Evolutionary conservation across 768 basidiomycete species (phyloP), one percentile per base, ranked within the genome.

Genomic region (Trametes cubensis): DNA sequence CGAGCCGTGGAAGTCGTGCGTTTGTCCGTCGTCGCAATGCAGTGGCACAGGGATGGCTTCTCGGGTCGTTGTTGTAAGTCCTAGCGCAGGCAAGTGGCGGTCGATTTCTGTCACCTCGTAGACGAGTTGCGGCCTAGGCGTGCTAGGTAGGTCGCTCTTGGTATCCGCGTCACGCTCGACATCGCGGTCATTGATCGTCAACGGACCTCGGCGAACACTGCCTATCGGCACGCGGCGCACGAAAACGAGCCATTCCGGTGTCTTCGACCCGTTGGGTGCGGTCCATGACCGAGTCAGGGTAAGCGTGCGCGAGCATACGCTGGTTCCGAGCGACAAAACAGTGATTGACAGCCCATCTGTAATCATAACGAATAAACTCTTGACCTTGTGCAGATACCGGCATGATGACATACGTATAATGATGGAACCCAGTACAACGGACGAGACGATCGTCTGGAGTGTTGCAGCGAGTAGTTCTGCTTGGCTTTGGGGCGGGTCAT

Each of bases 361-460:
- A 40, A 38, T n/a, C 6, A 25, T 45, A 42, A 18, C 2, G 7
- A 30, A 11, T 5, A 2, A n/a, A 11, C 8, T 40, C 13, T 28
- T 25, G 55, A 23, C n/a, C 28, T 3, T 21, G 7, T 15, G 26
- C 34, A 21, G 18, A 23, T 44, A 38, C n/a, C 47, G 17, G 2
- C 23, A 15, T 11, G 17, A 48, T 8, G 45, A 39, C 88, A 68
- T 73, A 92, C 91, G 92, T 54, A 87, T 82, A 66, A 96, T 76
- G 68, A 97, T 94, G 3, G 94, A 97, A 4, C 85, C 81, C 1
- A 98, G 79, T 2, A 98, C 94, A 47, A 96, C 76, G 71, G 96
- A 98, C 8, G 90, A 81, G 0, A 95, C 91, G 50, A 98, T 88
- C 1, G 94, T 91, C 66, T 93, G 86, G 15, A 97, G 79, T 6